phyloP scores from a whole-genome alignment of 1,139 yeast genomes.

The Hansenula lynferdii region DNA sequence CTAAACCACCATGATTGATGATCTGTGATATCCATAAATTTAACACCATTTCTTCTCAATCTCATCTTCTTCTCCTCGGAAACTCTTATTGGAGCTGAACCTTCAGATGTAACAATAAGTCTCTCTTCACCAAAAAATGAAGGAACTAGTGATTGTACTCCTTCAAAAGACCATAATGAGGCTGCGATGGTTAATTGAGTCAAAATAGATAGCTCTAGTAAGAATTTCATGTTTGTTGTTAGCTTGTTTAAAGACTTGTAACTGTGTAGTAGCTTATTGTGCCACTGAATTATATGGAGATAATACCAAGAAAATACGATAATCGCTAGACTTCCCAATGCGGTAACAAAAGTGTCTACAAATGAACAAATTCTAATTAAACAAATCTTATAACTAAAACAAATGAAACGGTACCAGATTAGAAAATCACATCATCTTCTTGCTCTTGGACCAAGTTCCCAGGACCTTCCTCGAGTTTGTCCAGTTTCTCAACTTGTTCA shows the following conservation, averaged over 20 bases:
- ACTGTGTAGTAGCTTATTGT: no score
- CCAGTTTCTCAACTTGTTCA: conserved; percentile 6
- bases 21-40: conserved; percentile 70
- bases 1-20: conserved; percentile 31
- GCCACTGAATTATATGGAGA: not conserved
- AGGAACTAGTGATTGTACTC: not conserved
- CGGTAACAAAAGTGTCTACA: no score
- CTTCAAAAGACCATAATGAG: not conserved
- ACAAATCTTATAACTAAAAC: not conserved
- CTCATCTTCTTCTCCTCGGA: conserved; percentile 53
- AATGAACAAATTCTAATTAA: not conserved
- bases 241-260: no score
- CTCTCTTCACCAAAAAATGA: conserved; percentile 1
- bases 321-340: not conserved
- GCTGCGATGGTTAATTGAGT: conserved; percentile 2
- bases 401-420: conserved; percentile 2
- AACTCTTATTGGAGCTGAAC: conserved; percentile 30
- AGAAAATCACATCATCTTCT: conserved; percentile 48
- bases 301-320: not conserved
- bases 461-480: conserved; percentile 6
- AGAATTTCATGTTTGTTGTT: no score
- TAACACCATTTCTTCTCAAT: conserved; percentile 48
- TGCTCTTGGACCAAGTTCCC: conserved; percentile 15
- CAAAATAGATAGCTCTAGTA: not conserved
- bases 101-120: conserved; percentile 13